Conservation (phyloP, 352 stramenopile genomes). For the Globisporangium echinulatum region DNA sequence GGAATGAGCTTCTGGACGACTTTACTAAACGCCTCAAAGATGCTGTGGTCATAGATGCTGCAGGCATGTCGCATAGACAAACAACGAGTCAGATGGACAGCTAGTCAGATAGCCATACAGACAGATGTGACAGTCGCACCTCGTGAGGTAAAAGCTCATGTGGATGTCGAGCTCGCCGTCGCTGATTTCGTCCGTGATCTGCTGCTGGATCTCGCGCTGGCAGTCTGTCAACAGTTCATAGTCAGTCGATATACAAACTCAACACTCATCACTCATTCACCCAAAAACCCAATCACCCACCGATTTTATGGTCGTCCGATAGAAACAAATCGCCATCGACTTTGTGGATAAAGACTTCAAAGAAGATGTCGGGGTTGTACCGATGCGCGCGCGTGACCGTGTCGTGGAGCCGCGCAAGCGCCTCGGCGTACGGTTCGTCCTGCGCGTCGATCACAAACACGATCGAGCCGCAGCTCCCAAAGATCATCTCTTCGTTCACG, state of each 20-base stretch:
- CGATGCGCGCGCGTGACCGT: slow-evolving; percentile 80
- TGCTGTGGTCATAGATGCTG: slow-evolving; percentile 94
- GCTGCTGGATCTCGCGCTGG: slow-evolving; percentile 95
- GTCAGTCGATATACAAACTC: background rate
- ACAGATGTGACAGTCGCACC: slow-evolving; percentile 7
- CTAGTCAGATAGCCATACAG: background rate
- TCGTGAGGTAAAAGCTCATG: slow-evolving; percentile 90
- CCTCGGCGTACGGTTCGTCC: slow-evolving; percentile 88
- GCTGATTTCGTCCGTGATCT: slow-evolving; percentile 95
- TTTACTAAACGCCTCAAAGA: slow-evolving; percentile 96
- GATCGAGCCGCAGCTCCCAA: slow-evolving; percentile 88
- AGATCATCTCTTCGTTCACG: slow-evolving; percentile 91
- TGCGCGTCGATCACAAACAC: slow-evolving; percentile 98
- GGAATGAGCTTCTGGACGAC: slow-evolving; percentile 98
- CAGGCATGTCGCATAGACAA: background rate
- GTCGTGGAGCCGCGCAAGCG: slow-evolving; percentile 82
- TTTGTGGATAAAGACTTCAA: slow-evolving; percentile 99
- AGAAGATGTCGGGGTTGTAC: slow-evolving; percentile 94
- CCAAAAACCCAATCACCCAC: slow-evolving; percentile 22
- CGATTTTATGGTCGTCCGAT: slow-evolving; percentile 97
- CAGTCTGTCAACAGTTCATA: slow-evolving; percentile 67
- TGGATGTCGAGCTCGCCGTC: slow-evolving; percentile 92
- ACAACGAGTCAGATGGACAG: background rate
- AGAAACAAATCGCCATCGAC: slow-evolving; percentile 98
- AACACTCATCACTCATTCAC: background rate